phyloP scores from a whole-genome alignment of 129 eudicot genomes.

The Saussurea involucrata region DNA sequence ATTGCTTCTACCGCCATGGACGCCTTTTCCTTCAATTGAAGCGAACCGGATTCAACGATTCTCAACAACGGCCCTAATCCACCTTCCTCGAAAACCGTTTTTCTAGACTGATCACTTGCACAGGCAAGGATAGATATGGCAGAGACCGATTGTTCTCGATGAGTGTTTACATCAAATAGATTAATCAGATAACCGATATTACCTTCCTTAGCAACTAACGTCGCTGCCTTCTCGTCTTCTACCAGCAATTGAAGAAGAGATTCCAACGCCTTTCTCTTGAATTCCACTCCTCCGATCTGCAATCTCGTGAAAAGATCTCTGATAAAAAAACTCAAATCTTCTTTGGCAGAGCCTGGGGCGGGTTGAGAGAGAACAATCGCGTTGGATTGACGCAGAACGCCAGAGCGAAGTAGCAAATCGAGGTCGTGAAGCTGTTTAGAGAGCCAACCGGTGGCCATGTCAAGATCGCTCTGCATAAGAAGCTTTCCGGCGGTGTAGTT shows the following conservation, averaged over 20 bases:
- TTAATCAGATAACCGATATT: conserved; percentile 48
- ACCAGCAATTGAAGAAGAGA: conserved; percentile 50
- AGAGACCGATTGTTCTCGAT: conserved; percentile 57
- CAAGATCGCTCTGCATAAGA: conserved; percentile 85
- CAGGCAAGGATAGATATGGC: conserved; percentile 56
- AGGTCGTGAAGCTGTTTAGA: conserved; percentile 61
- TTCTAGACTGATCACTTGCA: conserved; percentile 49
- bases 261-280: conserved; percentile 66
- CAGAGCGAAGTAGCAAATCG: conserved; percentile 70
- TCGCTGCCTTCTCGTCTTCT: conserved; percentile 48
- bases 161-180: conserved; percentile 49
- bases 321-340: conserved; percentile 55
- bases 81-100: conserved; percentile 69
- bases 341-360: conserved; percentile 46
- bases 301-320: conserved; percentile 65
- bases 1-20: conserved; percentile 68
- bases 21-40: conserved; percentile 59
- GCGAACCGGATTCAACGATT: conserved; percentile 57
- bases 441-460: conserved; percentile 80
- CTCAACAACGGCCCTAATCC: conserved; percentile 74
- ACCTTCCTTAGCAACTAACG: conserved; percentile 59
- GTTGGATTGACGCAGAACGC: conserved; percentile 67
- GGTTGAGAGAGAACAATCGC: conserved; percentile 82
- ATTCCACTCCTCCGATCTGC: conserved; percentile 84
- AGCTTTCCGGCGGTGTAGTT: conserved; percentile 59